Evolutionary conservation across 805 yeast species (phyloP), one percentile per base, ranked within the genome.

Genomic region (Monosporozyma siamensis): DNA sequence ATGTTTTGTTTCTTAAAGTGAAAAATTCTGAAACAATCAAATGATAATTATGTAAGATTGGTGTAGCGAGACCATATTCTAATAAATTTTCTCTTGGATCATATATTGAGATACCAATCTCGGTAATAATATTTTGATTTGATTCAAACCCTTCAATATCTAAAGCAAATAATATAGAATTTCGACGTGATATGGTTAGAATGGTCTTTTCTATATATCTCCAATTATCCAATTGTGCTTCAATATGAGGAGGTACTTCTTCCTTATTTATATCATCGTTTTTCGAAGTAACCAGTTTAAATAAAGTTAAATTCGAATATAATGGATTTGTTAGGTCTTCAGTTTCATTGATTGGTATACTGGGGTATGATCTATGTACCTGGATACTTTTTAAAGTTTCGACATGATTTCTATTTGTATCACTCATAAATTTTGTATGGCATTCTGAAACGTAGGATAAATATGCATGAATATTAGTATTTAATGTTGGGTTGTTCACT

Each of bases 111-210:
- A 78, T 63, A 1, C 83, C 83, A 36, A 78, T 68, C 50, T 78
- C 83, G 0, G 80, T 77, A 6, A 78, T 63, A 6, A 57, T 44
- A 20, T 62, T 51, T 9, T 58, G 59, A 47, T 70, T 58, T 17
- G 51, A 45, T 50, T 78, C 83, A 61, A 58, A 75, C 0, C 80
- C 81, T 53, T 78, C 84, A 2, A 75, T 61, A 54, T 78, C 83
- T 35, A 78, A 55, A 8, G 72, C 64, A 39, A 77, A 62, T 12
- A 71, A 59, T 3, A 65, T 60, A 4, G 63, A 52, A 26, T 45
- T 48, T 34, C 49, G 52, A 1, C 51, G 23, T 23, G 51, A 50
- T 40, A 58, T 45, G 26, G 50, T 31, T 24, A 49, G 40, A 21
- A 58, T 48, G 24, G 52, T 45, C 14, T 50, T 50, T 37, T 41